Conservation (phyloP, 2,329 filamentous ascomycete species). For the Cercospora zeae-maydis region DNA sequence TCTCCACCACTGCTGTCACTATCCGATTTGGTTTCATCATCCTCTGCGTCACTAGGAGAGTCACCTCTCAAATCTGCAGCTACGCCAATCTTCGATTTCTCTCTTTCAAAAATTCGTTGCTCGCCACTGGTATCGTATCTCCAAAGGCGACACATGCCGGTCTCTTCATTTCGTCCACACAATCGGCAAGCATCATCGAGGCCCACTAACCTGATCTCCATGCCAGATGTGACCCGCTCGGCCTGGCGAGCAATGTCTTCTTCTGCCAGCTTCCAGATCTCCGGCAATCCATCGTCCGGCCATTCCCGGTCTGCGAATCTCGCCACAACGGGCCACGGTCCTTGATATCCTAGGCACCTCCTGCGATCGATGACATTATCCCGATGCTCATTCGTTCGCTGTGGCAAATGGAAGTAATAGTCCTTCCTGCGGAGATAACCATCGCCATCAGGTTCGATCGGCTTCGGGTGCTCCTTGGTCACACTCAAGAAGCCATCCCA, state of each 20-base stretch:
- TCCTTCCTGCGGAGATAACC: background rate
- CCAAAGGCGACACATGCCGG: background rate
- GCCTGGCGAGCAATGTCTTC: background rate
- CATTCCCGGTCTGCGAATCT: background rate
- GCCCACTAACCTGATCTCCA: background rate
- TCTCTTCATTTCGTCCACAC: background rate
- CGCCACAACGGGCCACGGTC: background rate
- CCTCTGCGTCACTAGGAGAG: background rate
- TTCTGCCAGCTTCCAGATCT: background rate
- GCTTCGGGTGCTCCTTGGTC: background rate
- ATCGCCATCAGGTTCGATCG: background rate
- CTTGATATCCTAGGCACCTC: background rate
- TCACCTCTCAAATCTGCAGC: background rate
- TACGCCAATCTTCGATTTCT: background rate
- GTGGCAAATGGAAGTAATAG: background rate
- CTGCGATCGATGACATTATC: background rate
- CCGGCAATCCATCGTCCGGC: background rate
- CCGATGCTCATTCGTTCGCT: background rate
- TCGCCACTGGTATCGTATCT: background rate
- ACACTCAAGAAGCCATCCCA: slow-evolving; percentile 12
- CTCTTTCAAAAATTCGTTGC: slow-evolving; percentile 3
- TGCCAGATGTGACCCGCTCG: background rate
- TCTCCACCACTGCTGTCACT: background rate
- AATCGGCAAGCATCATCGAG: background rate
- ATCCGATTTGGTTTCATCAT: background rate